phyloP scores from a whole-genome alignment of 306 rosid genomes.

The Glycine latifolia region DNA sequence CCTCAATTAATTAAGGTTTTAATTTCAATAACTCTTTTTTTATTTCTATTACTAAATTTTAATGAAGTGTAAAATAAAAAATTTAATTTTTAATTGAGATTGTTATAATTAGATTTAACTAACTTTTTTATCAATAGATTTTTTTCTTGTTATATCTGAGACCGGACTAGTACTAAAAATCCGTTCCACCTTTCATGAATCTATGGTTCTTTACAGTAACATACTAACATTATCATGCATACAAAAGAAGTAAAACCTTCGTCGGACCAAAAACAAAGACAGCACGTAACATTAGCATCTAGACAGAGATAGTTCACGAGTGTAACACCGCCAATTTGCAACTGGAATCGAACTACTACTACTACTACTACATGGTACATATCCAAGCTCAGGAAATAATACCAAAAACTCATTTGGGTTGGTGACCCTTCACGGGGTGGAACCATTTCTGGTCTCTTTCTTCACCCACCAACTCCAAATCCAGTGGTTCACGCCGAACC shows the following conservation, averaged over 20 bases:
- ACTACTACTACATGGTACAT: background rate
- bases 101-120: too few species aligned
- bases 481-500: conserved; percentile 54
- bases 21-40: too few species aligned
- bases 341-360: background rate
- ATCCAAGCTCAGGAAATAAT: background rate
- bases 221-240: background rate
- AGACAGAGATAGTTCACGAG: conserved; percentile 27
- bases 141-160: too few species aligned
- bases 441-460: conserved; percentile 63
- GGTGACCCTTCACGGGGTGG: conserved; percentile 82
- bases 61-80: too few species aligned
- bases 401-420: conserved; percentile 36
- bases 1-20: too few species aligned
- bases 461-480: conserved; percentile 54
- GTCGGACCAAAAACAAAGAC: background rate
- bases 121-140: too few species aligned
- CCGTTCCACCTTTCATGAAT: background rate
- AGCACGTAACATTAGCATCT: background rate
- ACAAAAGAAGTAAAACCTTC: background rate
- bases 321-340: conserved; percentile 22
- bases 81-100: too few species aligned
- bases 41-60: too few species aligned
- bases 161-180: too few species aligned
- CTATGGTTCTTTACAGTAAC: background rate